phyloP scores from a whole-genome alignment of 2,329 filamentous ascomycete genomes.

The Eurotiales sp. region DNA sequence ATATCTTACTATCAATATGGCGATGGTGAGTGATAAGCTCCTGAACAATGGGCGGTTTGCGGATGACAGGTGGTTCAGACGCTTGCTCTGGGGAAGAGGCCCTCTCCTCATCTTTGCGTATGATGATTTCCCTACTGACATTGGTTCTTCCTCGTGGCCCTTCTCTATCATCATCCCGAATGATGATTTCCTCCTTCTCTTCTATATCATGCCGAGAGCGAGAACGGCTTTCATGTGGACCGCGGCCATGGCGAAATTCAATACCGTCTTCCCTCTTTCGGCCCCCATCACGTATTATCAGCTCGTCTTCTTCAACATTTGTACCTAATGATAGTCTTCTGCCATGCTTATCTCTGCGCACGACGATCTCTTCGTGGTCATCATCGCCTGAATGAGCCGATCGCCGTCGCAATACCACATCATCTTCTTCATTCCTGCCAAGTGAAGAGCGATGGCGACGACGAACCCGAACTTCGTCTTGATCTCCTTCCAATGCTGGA shows the following conservation, averaged over 20 bases:
- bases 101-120: constrained; percentile 36
- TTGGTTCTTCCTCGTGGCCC: constrained; percentile 18
- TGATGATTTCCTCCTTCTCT: constrained; percentile 32
- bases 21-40: constrained; percentile 87
- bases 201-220: background rate
- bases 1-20: constrained; percentile 76
- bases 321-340: background rate
- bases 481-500: constrained; percentile 6
- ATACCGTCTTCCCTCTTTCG: constrained; percentile 5
- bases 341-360: constrained; percentile 4
- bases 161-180: constrained; percentile 28
- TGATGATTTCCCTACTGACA: constrained; percentile 38
- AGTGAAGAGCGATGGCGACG: constrained; percentile 4
- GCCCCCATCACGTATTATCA: constrained; percentile 1
- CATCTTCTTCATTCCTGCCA: constrained; percentile 5
- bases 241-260: constrained; percentile 8
- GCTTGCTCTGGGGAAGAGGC: constrained; percentile 47
- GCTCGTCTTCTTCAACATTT: constrained; percentile 8
- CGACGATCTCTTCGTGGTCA: constrained; percentile 5
- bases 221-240: constrained; percentile 6
- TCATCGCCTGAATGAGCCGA: constrained; percentile 1
- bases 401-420: background rate
- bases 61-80: constrained; percentile 59
- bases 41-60: constrained; percentile 75
- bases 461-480: constrained; percentile 8